A percentile compares a stretch with the other conserved stretches of the same genome.
Conservation (phyloP, 169 alveolate species). For the Cyclospora cayetanensis region DNA sequence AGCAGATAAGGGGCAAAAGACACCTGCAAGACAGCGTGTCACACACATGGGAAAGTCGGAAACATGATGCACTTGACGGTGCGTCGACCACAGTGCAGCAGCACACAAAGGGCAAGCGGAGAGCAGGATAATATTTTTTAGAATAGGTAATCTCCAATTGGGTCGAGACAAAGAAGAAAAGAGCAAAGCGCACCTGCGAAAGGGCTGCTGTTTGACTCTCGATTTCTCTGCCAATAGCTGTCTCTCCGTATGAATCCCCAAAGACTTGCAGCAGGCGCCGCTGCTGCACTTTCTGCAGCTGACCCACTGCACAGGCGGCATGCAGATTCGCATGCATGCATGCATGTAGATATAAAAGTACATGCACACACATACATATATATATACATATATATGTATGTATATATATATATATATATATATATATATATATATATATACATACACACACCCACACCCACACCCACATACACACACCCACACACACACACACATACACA, state of each 20-base stretch:
- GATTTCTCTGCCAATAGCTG: constrained; percentile 61
- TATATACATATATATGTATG: background rate
- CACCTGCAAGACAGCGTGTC: too few species aligned
- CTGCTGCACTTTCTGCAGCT: constrained; percentile 77
- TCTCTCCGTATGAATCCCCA: constrained; percentile 57
- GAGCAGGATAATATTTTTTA: too few species aligned
- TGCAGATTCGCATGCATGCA: background rate
- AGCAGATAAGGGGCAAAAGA: too few species aligned
- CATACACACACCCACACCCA: background rate
- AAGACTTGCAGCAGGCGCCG: constrained; percentile 75
- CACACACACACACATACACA: too few species aligned
- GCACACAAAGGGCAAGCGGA: too few species aligned
- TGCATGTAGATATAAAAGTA: background rate
- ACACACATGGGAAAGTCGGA: background rate
- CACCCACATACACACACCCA: too few species aligned
- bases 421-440: too few species aligned
- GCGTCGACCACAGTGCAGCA: too few species aligned
- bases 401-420: background rate
- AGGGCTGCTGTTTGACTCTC: constrained; percentile 33
- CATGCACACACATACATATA: background rate
- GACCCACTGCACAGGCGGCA: constrained; percentile 63
- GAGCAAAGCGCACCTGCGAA: constrained; percentile 56
- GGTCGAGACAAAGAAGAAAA: too few species aligned
- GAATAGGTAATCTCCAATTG: too few species aligned
- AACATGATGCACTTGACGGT: too few species aligned